Evolutionary conservation across 2,329 filamentous ascomycete genomes (phyloP).

Genomic region (Ceratocystis variospora): DNA sequence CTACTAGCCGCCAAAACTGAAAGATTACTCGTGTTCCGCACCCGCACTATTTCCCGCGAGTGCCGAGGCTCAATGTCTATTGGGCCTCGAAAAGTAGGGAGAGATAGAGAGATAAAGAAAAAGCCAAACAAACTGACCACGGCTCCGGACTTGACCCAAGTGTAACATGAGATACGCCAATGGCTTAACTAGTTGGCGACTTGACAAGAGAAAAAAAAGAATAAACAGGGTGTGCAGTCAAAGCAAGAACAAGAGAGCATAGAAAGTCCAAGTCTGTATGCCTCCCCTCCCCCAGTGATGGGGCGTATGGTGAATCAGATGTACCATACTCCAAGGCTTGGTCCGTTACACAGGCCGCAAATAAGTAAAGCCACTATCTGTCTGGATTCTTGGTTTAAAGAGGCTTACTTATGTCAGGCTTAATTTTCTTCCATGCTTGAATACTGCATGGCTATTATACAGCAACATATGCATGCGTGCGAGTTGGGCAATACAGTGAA

Average conservation of each 20-base stretch:
- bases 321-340: not conserved
- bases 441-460: not conserved
- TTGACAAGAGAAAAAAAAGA: not conserved
- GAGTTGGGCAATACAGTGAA: not conserved
- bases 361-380: not conserved
- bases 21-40: not conserved
- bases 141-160: not conserved
- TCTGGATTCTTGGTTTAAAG: not conserved
- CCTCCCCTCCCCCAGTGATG: not conserved
- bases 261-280: too few species aligned
- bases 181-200: not conserved
- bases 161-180: not conserved
- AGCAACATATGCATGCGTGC: not conserved
- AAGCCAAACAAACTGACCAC: not conserved
- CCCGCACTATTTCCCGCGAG: not conserved
- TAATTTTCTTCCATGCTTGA: not conserved
- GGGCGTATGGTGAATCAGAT: not conserved
- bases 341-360: not conserved
- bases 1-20: not conserved
- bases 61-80: not conserved
- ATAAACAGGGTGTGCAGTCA: not conserved
- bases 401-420: not conserved
- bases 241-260: not conserved
- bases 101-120: not conserved
- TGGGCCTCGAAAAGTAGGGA: not conserved